A percentile compares a stretch with the other conserved stretches of the same genome.
Evolutionary conservation across 176 grass and related monocot genomes (phyloP).

Genomic region (Miscanthus lutarioriparius): DNA sequence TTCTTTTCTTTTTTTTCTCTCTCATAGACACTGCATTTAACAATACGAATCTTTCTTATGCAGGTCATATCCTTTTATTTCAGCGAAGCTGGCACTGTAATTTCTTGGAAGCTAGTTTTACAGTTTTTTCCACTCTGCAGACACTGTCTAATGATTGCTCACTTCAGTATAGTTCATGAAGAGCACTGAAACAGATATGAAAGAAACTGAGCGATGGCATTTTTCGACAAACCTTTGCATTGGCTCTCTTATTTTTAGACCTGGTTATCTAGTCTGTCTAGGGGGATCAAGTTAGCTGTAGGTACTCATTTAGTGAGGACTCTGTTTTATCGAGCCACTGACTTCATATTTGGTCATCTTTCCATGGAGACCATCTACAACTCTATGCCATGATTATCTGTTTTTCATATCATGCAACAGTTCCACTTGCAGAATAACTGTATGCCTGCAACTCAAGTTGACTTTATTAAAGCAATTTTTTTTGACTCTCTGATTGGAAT

Average conservation of each 20-base stretch:
- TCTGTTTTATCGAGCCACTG: not conserved
- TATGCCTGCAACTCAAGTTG: too few relatives aligned
- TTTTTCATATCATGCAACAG: too few relatives aligned
- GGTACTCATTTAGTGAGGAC: not conserved
- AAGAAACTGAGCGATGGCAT: not conserved
- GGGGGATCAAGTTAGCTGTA: too few relatives aligned
- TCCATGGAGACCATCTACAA: too few relatives aligned
- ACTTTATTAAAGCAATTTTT: too few relatives aligned
- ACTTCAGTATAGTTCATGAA: not conserved
- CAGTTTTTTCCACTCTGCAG: constrained; percentile 32
- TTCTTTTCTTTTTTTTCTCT: not conserved
- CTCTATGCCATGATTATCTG: too few relatives aligned
- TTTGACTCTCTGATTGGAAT: too few relatives aligned
- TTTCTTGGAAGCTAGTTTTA: not conserved
- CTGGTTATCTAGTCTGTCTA: not conserved
- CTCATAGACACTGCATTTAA: not conserved
- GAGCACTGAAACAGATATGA: not conserved
- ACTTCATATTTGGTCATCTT: too few relatives aligned
- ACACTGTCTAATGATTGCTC: not conserved
- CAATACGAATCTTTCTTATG: not conserved
- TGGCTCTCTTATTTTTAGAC: not conserved
- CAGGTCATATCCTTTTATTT: constrained; percentile 95
- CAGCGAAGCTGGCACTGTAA: not conserved
- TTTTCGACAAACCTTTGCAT: not conserved
- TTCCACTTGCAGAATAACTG: too few relatives aligned